Conservation (phyloP, 2,329 filamentous ascomycete genomes). For the Venturia nashicola region DNA sequence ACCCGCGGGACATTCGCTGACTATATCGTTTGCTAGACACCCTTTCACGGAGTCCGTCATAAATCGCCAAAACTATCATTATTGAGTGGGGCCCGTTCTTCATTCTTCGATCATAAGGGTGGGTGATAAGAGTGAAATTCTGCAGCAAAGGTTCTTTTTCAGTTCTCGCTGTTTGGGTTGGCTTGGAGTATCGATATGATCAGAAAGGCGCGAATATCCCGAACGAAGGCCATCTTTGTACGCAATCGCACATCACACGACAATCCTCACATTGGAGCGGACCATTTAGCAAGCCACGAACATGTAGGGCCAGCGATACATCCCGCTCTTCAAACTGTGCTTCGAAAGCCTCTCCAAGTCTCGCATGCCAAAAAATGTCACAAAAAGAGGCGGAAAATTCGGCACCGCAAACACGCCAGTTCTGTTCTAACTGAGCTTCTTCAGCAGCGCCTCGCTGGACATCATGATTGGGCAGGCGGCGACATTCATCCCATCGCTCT, state of each 20-base stretch:
- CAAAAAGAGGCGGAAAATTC: not conserved
- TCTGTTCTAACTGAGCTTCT: not conserved
- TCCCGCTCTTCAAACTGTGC: not conserved
- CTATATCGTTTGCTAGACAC: not conserved
- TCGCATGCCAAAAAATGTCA: not conserved
- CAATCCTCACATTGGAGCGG: not conserved
- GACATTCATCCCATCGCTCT: conserved; percentile 4
- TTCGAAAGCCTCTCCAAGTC: conserved; percentile 2
- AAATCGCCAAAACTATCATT: not conserved
- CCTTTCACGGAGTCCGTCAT: not conserved
- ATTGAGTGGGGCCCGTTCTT: not conserved
- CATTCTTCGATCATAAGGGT: not conserved
- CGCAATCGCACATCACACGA: not conserved
- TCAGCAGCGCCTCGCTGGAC: not conserved
- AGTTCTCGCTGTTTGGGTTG: not conserved
- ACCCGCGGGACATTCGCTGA: not conserved
- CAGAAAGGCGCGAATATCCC: not conserved
- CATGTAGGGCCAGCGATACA: not conserved
- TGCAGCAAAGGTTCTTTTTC: not conserved
- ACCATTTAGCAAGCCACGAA: not conserved
- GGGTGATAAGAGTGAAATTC: not conserved
- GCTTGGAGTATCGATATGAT: not conserved
- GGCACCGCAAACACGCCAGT: not conserved
- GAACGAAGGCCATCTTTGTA: not conserved
- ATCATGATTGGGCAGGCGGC: not conserved